A percentile compares a stretch with the other conserved stretches of the same genome.
Evolutionary conservation across 495 filamentous ascomycete species (phyloP).

Genomic region (Aspergillus mulundensis): DNA sequence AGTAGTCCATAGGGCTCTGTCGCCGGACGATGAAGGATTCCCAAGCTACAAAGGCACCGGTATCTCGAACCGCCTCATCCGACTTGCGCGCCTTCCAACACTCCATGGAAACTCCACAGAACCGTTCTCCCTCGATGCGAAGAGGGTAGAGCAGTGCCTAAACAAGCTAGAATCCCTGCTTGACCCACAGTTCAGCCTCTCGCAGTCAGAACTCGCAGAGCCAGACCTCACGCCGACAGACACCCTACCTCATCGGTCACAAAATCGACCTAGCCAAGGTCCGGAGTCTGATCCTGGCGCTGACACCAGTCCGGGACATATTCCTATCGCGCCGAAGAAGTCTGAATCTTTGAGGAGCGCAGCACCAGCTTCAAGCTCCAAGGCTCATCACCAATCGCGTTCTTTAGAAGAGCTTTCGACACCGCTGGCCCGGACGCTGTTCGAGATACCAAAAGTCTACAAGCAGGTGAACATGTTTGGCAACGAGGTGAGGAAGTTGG

Average conservation of each 20-base stretch:
- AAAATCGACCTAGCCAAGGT: neutral
- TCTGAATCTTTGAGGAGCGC: neutral
- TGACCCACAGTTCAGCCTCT: too few species aligned
- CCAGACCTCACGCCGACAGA: slow-evolving; percentile 18
- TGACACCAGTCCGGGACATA: too few species aligned
- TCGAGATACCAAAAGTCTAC: slow-evolving; percentile 23
- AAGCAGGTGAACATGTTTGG: slow-evolving; percentile 22
- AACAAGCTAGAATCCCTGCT: slow-evolving; percentile 31
- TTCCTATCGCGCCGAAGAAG: neutral
- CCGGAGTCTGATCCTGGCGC: neutral
- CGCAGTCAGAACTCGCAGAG: slow-evolving; percentile 16
- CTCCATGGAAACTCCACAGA: neutral
- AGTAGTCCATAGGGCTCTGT: neutral
- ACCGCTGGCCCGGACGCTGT: slow-evolving; percentile 1
- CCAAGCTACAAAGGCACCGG: neutral
- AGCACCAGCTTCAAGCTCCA: neutral
- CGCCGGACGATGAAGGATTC: neutral
- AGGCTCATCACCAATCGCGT: neutral
- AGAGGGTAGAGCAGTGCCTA: slow-evolving; percentile 26
- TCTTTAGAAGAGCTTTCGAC: neutral
- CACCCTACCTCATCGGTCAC: slow-evolving; percentile 14
- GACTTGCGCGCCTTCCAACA: slow-evolving; percentile 19
- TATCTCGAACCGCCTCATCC: slow-evolving; percentile 25
- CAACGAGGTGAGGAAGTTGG: slow-evolving; percentile 25
- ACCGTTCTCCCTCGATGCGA: slow-evolving; percentile 4